These are phyloP conservation scores for Globisporangium spiculum DNA, from an alignment of 352 stramenopile genomes.

Conservation along the genomic window DNA sequence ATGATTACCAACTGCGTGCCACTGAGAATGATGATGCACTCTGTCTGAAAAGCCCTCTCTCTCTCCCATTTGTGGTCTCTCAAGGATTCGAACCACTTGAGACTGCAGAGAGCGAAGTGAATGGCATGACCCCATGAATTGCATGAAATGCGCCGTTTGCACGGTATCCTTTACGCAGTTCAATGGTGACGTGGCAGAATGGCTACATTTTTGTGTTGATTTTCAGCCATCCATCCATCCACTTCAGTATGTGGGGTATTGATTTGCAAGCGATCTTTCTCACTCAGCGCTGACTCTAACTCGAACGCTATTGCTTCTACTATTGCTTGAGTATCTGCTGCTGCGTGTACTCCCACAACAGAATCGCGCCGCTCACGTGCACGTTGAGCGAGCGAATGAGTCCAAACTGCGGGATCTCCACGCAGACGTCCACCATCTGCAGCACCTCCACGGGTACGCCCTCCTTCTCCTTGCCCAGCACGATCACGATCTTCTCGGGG, in stretches of 20 bases:
- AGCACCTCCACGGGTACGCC: constrained; percentile 95
- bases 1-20: not conserved
- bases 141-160: not conserved
- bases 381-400: constrained; percentile 97
- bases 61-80: too few relatives aligned
- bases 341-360: constrained; percentile 97
- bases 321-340: constrained; percentile 53
- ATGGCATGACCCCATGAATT: not conserved
- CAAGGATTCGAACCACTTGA: too few relatives aligned
- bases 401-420: constrained; percentile 97
- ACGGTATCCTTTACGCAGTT: not conserved
- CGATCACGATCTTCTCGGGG: constrained; percentile 89
- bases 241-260: not conserved
- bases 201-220: not conserved
- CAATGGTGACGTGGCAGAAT: not conserved
- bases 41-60: not conserved
- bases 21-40: not conserved
- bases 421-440: constrained; percentile 93
- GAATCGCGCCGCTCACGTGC: constrained; percentile 94
- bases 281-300: not conserved
- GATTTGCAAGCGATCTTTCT: not conserved
- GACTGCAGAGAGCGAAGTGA: not conserved
- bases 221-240: not conserved
- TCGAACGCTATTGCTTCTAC: not conserved
- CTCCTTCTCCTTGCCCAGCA: constrained; percentile 97